Evolutionary conservation across 495 filamentous ascomycete species (phyloP).

Genomic region (Trichoderma asperelloides): DNA sequence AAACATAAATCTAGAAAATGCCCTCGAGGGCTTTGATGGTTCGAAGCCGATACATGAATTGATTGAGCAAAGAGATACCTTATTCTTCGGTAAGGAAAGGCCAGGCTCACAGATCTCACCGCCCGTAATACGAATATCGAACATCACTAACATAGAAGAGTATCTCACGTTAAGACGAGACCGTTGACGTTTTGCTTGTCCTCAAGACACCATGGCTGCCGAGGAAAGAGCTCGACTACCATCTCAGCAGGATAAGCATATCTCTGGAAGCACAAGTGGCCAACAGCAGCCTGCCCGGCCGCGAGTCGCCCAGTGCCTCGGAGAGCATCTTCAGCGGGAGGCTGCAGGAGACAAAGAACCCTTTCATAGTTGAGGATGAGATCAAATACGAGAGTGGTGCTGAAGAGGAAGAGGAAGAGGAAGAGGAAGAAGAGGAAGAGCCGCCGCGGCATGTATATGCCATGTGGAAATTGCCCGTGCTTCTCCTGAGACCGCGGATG

Average conservation of each 20-base stretch:
- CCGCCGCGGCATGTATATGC: slow-evolving; percentile 47
- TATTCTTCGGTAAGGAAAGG: slow-evolving; percentile 56
- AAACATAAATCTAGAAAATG: slow-evolving; percentile 53
- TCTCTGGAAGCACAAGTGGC: slow-evolving; percentile 64
- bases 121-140: slow-evolving; percentile 48
- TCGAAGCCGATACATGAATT: slow-evolving; percentile 35
- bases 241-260: slow-evolving; percentile 55
- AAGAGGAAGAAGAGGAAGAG: slow-evolving; percentile 14
- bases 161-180: slow-evolving; percentile 55
- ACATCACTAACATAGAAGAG: neutral
- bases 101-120: slow-evolving; percentile 22
- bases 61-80: slow-evolving; percentile 41
- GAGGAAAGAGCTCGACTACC: slow-evolving; percentile 47
- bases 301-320: slow-evolving; percentile 40
- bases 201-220: slow-evolving; percentile 58
- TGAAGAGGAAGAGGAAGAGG: slow-evolving; percentile 26
- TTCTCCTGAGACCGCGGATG: slow-evolving; percentile 66
- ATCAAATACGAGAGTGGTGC: slow-evolving; percentile 29
- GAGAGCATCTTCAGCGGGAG: slow-evolving; percentile 59
- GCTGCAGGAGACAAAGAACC: slow-evolving; percentile 51
- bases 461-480: slow-evolving; percentile 75
- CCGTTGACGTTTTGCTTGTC: slow-evolving; percentile 60
- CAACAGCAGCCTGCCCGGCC: slow-evolving; percentile 41
- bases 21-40: slow-evolving; percentile 36
- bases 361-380: slow-evolving; percentile 50